A percentile compares a stretch with the other conserved stretches of the same genome.
phyloP scores from a whole-genome alignment of 768 basidiomycete genomes.

The Megacollybia marginata region DNA sequence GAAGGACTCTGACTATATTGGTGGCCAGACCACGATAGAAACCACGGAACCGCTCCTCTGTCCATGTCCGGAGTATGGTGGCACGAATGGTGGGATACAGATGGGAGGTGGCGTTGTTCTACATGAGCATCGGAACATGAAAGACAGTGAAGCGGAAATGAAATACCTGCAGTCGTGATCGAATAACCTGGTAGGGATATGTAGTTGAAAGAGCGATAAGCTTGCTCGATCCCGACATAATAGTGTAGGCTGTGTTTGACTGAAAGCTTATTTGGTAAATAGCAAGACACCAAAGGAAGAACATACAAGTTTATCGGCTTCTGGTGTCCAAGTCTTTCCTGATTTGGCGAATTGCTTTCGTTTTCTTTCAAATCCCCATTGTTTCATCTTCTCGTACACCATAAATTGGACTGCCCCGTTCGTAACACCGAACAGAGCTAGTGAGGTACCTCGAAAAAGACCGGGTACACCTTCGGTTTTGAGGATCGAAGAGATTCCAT shows the following conservation, averaged over 20 bases:
- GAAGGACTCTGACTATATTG: conserved; percentile 89
- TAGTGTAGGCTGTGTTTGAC: conserved; percentile 87
- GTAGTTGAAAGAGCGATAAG: conserved; percentile 75
- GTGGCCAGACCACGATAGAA: conserved; percentile 96
- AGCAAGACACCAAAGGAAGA: not conserved
- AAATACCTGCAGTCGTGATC: conserved; percentile 87
- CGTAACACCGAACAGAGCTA: conserved; percentile 88
- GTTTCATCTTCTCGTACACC: conserved; percentile 93
- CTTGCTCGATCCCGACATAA: conserved; percentile 91
- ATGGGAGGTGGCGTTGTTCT: conserved; percentile 62
- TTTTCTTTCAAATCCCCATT: conserved; percentile 79
- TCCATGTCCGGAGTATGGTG: conserved; percentile 76
- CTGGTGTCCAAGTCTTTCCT: conserved; percentile 59
- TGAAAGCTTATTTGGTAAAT: conserved; percentile 19
- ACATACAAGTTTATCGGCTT: conserved; percentile 83
- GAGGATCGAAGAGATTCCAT: conserved; percentile 69
- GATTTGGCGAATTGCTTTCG: conserved; percentile 49
- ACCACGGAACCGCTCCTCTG: conserved; percentile 69
- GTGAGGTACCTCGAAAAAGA: conserved; percentile 78
- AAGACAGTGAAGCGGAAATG: conserved; percentile 1
- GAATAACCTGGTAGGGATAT: conserved; percentile 96
- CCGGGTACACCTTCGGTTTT: conserved; percentile 70
- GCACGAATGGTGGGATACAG: conserved; percentile 80
- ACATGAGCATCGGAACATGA: not conserved
- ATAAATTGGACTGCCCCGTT: conserved; percentile 97